Base-by-base conservation (phyloP, 2,329 filamentous ascomycete species). In the Colletotrichum spinosum region DNA sequence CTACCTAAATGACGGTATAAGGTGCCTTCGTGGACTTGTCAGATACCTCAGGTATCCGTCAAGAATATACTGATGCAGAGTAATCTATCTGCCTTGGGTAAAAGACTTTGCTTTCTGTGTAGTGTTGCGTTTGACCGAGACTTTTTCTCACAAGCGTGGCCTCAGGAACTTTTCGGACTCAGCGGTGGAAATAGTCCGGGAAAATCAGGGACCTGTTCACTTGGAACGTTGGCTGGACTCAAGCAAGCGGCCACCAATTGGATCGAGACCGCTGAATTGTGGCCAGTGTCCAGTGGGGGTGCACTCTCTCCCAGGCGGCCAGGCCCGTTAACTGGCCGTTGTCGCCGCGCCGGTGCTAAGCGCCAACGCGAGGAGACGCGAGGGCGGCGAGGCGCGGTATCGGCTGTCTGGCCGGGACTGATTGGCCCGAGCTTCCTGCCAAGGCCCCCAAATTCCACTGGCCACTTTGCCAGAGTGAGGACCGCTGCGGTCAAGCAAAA, bases 131-230 rank as follows among this genome's bases (percentile, higher is more conserved):
- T 41, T 56, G 50, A 55, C 57, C 41, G 58, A 56, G 45, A 25
- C 25, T 25, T 25, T 25, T 25, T 25, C 25, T 25, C 25, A 4
- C 35, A n/a, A 39, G 41, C 25, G 50, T 39, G 46, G n/a, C 46
- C 46, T 48, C 25, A 65, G 62, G 62, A 44, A 62, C 35, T 65
- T 65, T 38, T 65, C 62, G 62, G 62, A 65, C 62, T 62, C 49
- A 25, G 39, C 33, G 35, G 62, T 65, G 62, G 58, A 48, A 62
- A 62, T 65, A 62, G 62, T 13, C 25, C 62, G 62, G 62, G 62
- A 65, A 65, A 65, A 65, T 17, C 48, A 65, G 62, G 62, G 52
- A 65, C 46, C 15, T 25, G 17, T 2, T 17, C 17, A 17, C 17
- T 25, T 25, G 11, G 13, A 25, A 10, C 15, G 17, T 46, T 15